Evolutionary conservation across 2,329 filamentous ascomycete species (phyloP).

Genomic region (Alternaria triticina): DNA sequence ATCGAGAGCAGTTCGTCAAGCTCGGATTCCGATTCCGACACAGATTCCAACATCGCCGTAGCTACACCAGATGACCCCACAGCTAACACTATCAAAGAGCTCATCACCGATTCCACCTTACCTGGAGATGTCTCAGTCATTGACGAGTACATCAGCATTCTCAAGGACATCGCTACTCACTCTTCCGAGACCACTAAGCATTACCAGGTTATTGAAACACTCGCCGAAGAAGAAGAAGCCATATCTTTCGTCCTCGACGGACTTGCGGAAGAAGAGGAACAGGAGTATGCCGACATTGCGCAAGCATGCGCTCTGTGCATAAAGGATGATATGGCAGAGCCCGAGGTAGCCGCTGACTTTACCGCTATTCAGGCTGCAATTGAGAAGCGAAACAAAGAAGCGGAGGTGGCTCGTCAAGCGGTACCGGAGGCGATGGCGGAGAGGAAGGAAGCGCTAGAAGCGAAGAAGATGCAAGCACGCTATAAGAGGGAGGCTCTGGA

Average conservation of each 20-base stretch:
- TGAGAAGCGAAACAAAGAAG: not conserved
- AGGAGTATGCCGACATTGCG: not conserved
- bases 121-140: not conserved
- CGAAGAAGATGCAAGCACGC: not conserved
- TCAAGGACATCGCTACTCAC: not conserved
- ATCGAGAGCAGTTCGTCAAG: not conserved
- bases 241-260: not conserved
- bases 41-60: not conserved
- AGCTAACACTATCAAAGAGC: not conserved
- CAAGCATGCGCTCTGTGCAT: not conserved
- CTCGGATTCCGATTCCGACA: not conserved
- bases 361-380: not conserved
- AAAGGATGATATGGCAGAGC: not conserved
- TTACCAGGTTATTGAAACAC: too few relatives aligned
- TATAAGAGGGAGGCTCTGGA: not conserved
- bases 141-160: not conserved
- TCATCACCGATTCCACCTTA: not conserved
- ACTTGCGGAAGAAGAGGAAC: not conserved
- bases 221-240: not conserved
- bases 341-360: not conserved
- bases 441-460: not conserved
- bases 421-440: not conserved
- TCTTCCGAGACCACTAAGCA: not conserved
- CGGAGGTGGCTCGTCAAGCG: not conserved
- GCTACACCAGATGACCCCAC: not conserved